A percentile compares a stretch with the other conserved stretches of the same genome.
Evolutionary conservation across 164 flowering plant species (phyloP).

Genomic region (Aristolochia californica): DNA sequence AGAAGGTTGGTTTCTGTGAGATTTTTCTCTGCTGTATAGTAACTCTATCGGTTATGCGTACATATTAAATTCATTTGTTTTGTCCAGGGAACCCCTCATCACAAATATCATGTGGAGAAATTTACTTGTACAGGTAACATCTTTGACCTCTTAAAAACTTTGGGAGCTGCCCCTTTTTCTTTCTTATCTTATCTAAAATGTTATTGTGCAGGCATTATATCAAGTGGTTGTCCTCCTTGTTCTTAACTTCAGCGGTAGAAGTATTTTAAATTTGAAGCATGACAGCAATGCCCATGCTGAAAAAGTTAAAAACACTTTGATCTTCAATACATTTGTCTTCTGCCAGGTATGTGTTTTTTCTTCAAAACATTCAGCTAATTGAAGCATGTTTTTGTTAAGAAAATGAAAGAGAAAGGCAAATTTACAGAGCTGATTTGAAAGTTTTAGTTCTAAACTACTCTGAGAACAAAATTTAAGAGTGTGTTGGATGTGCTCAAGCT

Average conservation of each 20-base stretch:
- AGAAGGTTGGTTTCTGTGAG: constrained; percentile 38
- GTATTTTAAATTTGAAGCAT: constrained; percentile 29
- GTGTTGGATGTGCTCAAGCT: too few species aligned
- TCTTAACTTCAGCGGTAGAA: constrained; percentile 59
- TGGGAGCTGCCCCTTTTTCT: not conserved
- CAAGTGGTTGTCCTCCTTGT: constrained; percentile 76
- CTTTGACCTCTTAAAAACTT: not conserved
- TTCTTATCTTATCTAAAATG: not conserved
- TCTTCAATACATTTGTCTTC: constrained; percentile 85
- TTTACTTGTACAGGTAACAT: constrained; percentile 60
- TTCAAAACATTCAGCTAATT: too few species aligned
- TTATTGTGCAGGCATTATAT: constrained; percentile 59
- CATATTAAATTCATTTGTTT: not conserved
- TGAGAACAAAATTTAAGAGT: too few species aligned
- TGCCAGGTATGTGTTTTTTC: constrained; percentile 87
- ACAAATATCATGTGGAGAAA: constrained; percentile 99
- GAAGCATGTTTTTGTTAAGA: too few species aligned
- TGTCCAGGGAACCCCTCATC: constrained; percentile 78
- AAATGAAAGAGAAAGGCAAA: too few species aligned
- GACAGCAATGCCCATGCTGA: constrained; percentile 26
- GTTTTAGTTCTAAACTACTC: too few species aligned
- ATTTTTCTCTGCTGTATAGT: not conserved
- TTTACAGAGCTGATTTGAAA: too few species aligned
- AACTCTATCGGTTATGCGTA: too few species aligned
- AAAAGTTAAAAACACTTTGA: constrained; percentile 67